Evolutionary conservation across 2,329 filamentous ascomycete genomes (phyloP).

Genomic region (Aureobasidium leucospermi): DNA sequence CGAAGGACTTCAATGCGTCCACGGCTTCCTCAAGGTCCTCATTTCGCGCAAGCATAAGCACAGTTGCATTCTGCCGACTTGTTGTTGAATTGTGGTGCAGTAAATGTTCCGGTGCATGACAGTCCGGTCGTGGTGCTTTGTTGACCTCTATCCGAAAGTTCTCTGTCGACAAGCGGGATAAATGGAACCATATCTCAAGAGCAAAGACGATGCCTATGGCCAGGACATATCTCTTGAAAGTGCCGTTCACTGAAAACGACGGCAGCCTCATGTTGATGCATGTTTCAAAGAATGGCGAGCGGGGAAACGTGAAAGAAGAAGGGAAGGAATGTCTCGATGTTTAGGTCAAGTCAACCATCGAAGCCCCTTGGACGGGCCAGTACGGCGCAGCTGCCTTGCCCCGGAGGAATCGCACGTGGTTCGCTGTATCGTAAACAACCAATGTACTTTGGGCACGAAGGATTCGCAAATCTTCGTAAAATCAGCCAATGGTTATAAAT

Average conservation of each 20-base stretch:
- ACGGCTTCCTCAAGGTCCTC: slow-evolving; percentile 35
- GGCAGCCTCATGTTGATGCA: background rate
- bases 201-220: background rate
- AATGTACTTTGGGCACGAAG: too few species aligned
- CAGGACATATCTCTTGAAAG: background rate
- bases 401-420: too few species aligned
- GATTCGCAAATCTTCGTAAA: too few species aligned
- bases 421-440: too few species aligned
- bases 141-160: background rate
- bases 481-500: too few species aligned
- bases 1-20: slow-evolving; percentile 35
- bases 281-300: background rate
- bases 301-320: too few species aligned
- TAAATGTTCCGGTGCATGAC: background rate
- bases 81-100: background rate
- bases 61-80: background rate
- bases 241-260: background rate
- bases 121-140: background rate
- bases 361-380: too few species aligned
- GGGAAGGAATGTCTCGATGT: too few species aligned
- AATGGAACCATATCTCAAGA: background rate
- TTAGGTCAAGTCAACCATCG: too few species aligned
- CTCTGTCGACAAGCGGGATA: background rate
- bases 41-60: slow-evolving; percentile 42
- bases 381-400: too few species aligned